Base-by-base conservation (phyloP, 176 grass and related monocot genomes). In the Poa annua region DNA sequence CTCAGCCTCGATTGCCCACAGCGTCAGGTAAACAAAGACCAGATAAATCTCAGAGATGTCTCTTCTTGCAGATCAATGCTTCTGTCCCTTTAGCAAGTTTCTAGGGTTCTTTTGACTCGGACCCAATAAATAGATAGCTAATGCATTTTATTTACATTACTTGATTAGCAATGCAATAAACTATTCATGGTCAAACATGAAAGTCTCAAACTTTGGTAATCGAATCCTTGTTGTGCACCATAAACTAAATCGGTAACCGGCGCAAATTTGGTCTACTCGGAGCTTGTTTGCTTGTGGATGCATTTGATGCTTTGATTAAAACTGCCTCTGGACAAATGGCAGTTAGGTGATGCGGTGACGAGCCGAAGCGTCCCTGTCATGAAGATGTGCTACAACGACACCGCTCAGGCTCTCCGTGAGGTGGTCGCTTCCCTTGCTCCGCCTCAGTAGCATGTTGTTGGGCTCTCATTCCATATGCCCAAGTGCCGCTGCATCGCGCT, bases 381-480 rank as follows among this genome's bases (percentile, higher is more conserved):
- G 57, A 92, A 93, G 86, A 7, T 71, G 70, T 81, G 84, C 88
- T 93, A 93, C 81, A 80, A 42, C 56, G 84, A 97, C 36, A 70
- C 78, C 2, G 70, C 82, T 41, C 69, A 76, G 70, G 86, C 74
- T 34, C 82, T 97, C 61, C 81, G 83, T 0, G 86, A 91, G 72
- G 68, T 97, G 12, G 71, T 96, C 14, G 70, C 93, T 19, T 83
- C 86, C 57, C 76, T 97, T 24, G 66, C 78, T 54, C 59, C 77
- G 35, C 25, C 88, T 36, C 66, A 63, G 64, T 84, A 67, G 88
- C 26, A 19, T 86, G 84, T 34, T 11, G 34, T 22, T n/a, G n/a
- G n/a, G 45, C 21, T 29, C 61, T 64, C 29, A 32, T 64, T 64
- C n/a, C 12, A 25, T 72, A 10, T 55, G 77, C 24, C 16, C 51